These are phyloP conservation scores for Alternaria ethzedia DNA, from an alignment of 2,329 filamentous ascomycete species.

Conservation along the genomic window DNA sequence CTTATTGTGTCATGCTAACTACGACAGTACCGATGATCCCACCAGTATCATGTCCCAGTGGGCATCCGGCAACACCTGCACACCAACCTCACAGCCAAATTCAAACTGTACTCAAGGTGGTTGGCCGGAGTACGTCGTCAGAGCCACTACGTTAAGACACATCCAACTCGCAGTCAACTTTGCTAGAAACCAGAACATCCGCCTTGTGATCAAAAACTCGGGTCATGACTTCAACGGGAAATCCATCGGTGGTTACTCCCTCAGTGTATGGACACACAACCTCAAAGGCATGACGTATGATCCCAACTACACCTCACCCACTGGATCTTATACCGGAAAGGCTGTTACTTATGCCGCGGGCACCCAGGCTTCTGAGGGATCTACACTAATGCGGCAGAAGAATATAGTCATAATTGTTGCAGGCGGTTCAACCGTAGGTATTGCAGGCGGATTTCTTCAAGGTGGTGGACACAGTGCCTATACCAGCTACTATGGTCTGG, in stretches of 20 bases:
- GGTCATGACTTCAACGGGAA: constrained; percentile 35
- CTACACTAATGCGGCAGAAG: constrained; percentile 51
- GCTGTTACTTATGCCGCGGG: constrained; percentile 61
- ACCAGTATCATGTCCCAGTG: constrained; percentile 32
- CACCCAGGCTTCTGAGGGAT: constrained; percentile 57
- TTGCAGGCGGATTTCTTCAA: constrained; percentile 41
- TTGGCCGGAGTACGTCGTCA: constrained; percentile 34
- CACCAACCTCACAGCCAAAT: constrained; percentile 47
- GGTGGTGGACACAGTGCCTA: constrained; percentile 51
- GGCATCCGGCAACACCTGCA: constrained; percentile 32
- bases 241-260: constrained; percentile 15
- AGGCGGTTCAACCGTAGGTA: constrained; percentile 60
- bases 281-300: constrained; percentile 28
- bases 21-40: constrained; percentile 29
- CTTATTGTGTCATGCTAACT: background rate
- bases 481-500: constrained; percentile 48
- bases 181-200: constrained; percentile 38
- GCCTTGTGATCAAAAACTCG: constrained; percentile 41
- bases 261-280: constrained; percentile 24
- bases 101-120: constrained; percentile 35
- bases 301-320: constrained; percentile 16
- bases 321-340: constrained; percentile 21
- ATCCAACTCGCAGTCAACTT: constrained; percentile 40
- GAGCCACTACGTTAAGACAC: constrained; percentile 28
- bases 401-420: constrained; percentile 59